Evolutionary conservation across 306 rosid genomes (phyloP).

Genomic region (Macrotyloma uniflorum): DNA sequence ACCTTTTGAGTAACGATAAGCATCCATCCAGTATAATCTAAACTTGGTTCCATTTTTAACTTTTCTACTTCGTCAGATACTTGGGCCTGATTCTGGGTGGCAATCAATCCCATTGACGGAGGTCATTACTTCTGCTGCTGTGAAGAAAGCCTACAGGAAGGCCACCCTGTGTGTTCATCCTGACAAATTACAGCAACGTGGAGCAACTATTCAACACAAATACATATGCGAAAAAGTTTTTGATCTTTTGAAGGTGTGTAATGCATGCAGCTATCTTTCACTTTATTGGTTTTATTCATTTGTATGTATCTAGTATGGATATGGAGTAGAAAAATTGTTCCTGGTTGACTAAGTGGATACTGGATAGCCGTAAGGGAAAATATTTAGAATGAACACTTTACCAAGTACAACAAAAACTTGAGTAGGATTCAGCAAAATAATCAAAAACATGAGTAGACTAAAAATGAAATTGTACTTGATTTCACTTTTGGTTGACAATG

Average conservation of each 20-base stretch:
- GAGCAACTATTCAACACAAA: conserved; percentile 90
- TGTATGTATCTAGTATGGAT: not conserved
- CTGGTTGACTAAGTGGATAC: not conserved
- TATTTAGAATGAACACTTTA: not conserved
- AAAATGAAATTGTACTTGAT: not conserved
- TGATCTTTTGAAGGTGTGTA: conserved; percentile 89
- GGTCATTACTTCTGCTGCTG: conserved; percentile 90
- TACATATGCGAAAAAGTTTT: conserved; percentile 92
- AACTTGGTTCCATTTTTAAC: conserved; percentile 8
- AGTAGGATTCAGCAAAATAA: not conserved
- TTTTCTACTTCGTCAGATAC: conserved; percentile 61
- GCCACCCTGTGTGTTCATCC: conserved; percentile 98
- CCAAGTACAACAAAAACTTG: not conserved
- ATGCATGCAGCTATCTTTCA: conserved; percentile 11
- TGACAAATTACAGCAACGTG: conserved; percentile 92
- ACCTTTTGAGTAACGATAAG: not conserved
- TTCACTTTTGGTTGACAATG: not conserved
- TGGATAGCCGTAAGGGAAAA: not conserved
- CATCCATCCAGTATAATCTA: not conserved
- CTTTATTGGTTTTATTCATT: not conserved
- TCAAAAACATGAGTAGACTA: not conserved
- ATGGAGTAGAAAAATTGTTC: not conserved
- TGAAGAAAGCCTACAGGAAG: conserved; percentile 92
- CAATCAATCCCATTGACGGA: conserved; percentile 87
- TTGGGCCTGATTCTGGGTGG: conserved; percentile 91